These are phyloP conservation scores for Nissolia schottii DNA, from an alignment of 306 rosid species.

Conservation along the genomic window DNA sequence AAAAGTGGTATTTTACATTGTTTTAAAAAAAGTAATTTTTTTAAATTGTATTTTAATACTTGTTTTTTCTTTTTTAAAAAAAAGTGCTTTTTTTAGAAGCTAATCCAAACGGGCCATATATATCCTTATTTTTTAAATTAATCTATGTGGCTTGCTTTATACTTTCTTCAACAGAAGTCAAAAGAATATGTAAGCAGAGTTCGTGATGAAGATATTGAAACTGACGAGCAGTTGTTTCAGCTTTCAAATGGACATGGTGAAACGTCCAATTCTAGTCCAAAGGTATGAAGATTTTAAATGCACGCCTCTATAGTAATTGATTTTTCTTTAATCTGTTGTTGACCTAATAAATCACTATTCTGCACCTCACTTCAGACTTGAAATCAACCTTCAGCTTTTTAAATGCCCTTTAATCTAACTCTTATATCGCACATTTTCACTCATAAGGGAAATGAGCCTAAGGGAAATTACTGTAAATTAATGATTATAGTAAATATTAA, in stretches of 20 bases:
- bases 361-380: background rate
- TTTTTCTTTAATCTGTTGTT: slow-evolving; percentile 14
- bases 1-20: too few species aligned
- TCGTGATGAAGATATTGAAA: slow-evolving; percentile 69
- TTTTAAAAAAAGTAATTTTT: too few species aligned
- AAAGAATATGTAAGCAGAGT: slow-evolving; percentile 47
- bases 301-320: background rate
- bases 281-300: slow-evolving; percentile 38
- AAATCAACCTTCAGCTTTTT: background rate
- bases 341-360: background rate
- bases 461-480: too few species aligned
- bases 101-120: too few species aligned
- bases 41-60: too few species aligned
- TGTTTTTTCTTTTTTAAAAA: too few species aligned
- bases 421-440: background rate
- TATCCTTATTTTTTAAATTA: background rate
- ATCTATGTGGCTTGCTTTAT: background rate
- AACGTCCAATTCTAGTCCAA: slow-evolving; percentile 30
- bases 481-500: too few species aligned
- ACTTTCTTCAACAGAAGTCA: slow-evolving; percentile 46
- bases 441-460: too few species aligned
- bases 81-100: too few species aligned
- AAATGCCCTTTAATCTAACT: background rate
- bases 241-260: slow-evolving; percentile 31
- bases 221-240: slow-evolving; percentile 29